Base-by-base conservation (phyloP, 345 rosid genomes). In the Dipteronia sinensis region DNA sequence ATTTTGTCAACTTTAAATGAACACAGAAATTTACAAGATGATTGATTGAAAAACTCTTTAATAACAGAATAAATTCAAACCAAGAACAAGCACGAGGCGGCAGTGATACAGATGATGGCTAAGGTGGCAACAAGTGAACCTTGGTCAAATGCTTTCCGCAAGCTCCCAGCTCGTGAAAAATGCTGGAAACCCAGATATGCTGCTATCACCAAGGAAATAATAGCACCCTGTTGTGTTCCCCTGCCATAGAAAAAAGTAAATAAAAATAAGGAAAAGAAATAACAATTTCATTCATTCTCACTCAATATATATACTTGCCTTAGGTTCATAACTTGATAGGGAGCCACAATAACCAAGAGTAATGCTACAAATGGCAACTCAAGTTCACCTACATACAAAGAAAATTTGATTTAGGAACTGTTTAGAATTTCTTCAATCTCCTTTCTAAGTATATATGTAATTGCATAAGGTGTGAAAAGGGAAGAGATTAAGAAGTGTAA, bases 131-230 rank as follows among this genome's bases (percentile, higher is more conserved):
- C 69, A 85, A 93, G 27, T 81, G 98, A 91, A 81, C 85, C 89
- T 87, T 90, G 93, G 59, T 93, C 94, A 78, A 93, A 91, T 12
- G 99, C 86, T 69, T 69, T 87, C 79, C 69, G 84, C 83, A 93
- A 85, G 89, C 85, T 87, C 72, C 93, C 91, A 31, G 85, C 80
- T 77, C 91, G 75, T 69, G 96, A 89, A 85, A 95, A 91, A 84
- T 95, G 99, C 92, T 91, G 96, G 89, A 83, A 95, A 77, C 90
- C 97, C 90, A 95, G 70, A 81, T 91, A 93, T 42, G 79, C 90
- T 19, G 91, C 87, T 31, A 92, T 84, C 73, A 84, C 86, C 75
- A 93, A 65, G 67, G 89, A 71, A 79, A 91, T 81, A 76, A 92
- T 86, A 56, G 87, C 86, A 49, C 98, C 97, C 80, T 84, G 85